phyloP scores from a whole-genome alignment of 768 basidiomycete species.

The Boletellus emodensis region DNA sequence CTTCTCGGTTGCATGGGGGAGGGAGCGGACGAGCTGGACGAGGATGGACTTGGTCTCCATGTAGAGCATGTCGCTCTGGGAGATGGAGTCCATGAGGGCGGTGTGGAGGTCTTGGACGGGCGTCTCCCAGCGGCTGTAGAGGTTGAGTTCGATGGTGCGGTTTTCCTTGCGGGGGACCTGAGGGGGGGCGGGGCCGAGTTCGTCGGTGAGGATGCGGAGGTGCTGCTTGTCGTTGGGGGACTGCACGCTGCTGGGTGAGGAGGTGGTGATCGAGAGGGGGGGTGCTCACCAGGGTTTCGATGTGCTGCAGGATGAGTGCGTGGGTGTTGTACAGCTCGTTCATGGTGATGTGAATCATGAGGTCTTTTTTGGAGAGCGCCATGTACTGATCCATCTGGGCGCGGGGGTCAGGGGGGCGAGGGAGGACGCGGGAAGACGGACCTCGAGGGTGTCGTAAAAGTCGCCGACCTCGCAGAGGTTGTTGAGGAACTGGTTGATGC shows the following conservation, averaged over 20 bases:
- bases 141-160: constrained; percentile 81
- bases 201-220: constrained; percentile 92
- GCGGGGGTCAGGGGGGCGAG: not conserved
- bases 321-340: constrained; percentile 99
- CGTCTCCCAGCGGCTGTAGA: constrained; percentile 99
- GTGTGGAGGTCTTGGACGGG: constrained; percentile 97
- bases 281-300: constrained; percentile 80
- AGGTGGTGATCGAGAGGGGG: not conserved
- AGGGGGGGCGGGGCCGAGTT: constrained; percentile 87
- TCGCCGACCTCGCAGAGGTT: constrained; percentile 97
- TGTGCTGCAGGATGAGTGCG: constrained; percentile 89
- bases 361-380: constrained; percentile 98
- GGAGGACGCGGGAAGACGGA: constrained; percentile 30
- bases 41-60: constrained; percentile 99
- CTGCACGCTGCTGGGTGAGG: constrained; percentile 37
- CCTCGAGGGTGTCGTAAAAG: constrained; percentile 98
- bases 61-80: constrained; percentile 97
- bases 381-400: constrained; percentile 98
- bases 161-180: constrained; percentile 99
- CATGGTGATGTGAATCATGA: constrained; percentile 96
- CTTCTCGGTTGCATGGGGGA: constrained; percentile 79
- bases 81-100: constrained; percentile 94
- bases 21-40: constrained; percentile 93
- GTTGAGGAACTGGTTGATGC: constrained; percentile 97
- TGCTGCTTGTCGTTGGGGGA: constrained; percentile 98